phyloP scores from a whole-genome alignment of 352 stramenopile genomes.

The Phytophthora nicotianae region DNA sequence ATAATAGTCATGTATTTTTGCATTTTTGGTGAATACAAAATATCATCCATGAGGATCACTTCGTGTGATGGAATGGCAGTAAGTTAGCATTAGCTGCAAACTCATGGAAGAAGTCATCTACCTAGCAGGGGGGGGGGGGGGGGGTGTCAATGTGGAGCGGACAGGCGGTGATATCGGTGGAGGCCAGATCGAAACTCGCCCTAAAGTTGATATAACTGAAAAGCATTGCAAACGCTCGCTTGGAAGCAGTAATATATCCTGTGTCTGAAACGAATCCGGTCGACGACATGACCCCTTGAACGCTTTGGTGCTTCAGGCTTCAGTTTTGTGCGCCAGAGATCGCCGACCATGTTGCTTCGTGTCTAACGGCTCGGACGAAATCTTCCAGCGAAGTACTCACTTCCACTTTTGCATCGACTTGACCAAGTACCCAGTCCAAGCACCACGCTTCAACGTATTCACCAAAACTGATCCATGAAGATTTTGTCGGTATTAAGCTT shows the following conservation, averaged over 20 bases:
- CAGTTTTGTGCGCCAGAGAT: not conserved
- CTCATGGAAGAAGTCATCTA: too few species aligned
- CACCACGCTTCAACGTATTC: not conserved
- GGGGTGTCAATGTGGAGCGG: not conserved
- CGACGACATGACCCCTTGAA: not conserved
- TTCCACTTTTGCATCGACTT: constrained; percentile 21
- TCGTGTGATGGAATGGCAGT: too few species aligned
- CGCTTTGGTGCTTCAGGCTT: not conserved
- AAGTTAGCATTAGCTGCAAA: too few species aligned
- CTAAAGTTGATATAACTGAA: not conserved
- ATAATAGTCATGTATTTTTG: too few species aligned
- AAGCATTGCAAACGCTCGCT: not conserved
- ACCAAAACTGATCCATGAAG: constrained; percentile 18
- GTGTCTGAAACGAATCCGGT: not conserved
- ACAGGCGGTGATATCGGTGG: not conserved
- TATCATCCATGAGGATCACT: too few species aligned
- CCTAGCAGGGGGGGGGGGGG: too few species aligned
- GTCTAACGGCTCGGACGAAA: not conserved
- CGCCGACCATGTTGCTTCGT: not conserved
- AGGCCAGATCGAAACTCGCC: not conserved
- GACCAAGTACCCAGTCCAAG: not conserved
- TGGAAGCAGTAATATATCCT: not conserved
- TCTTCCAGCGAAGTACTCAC: constrained; percentile 1
- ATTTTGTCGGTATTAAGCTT: constrained; percentile 5
- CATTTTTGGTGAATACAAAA: too few species aligned